A percentile compares a stretch with the other conserved stretches of the same genome.
These are phyloP conservation scores for Echinosophora koreensis DNA, from an alignment of 306 rosid genomes.

Conservation along the genomic window DNA sequence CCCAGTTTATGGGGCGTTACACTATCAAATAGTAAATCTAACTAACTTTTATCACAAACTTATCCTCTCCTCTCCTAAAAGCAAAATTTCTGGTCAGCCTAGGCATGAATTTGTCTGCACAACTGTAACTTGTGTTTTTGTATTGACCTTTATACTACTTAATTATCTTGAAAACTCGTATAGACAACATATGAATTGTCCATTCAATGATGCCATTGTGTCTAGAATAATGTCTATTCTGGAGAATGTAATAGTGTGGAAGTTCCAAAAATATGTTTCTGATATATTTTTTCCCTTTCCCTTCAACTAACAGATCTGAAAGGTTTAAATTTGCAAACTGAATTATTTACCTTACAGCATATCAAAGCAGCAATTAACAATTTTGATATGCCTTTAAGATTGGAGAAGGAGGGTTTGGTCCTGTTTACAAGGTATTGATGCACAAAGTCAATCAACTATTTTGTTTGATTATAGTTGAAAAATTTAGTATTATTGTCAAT, in stretches of 20 bases:
- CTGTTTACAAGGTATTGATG: conserved; percentile 69
- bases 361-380: conserved; percentile 68
- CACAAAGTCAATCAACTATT: background rate
- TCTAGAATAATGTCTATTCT: background rate
- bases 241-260: background rate
- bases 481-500: background rate
- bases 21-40: background rate
- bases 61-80: background rate
- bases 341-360: conserved; percentile 63
- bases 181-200: too few species aligned
- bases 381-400: conserved; percentile 65
- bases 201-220: too few species aligned
- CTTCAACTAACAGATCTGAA: conserved; percentile 53
- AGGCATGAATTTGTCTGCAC: background rate
- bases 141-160: background rate
- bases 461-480: background rate
- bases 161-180: background rate
- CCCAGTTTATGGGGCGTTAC: too few species aligned
- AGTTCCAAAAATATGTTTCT: background rate
- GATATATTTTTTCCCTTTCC: background rate
- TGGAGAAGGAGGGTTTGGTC: conserved; percentile 86
- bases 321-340: conserved; percentile 62
- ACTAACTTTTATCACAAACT: background rate
- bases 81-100: background rate
- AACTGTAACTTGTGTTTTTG: background rate